Conservation (phyloP, 208 protist species). For the Trypanosomatidae sp. region DNA sequence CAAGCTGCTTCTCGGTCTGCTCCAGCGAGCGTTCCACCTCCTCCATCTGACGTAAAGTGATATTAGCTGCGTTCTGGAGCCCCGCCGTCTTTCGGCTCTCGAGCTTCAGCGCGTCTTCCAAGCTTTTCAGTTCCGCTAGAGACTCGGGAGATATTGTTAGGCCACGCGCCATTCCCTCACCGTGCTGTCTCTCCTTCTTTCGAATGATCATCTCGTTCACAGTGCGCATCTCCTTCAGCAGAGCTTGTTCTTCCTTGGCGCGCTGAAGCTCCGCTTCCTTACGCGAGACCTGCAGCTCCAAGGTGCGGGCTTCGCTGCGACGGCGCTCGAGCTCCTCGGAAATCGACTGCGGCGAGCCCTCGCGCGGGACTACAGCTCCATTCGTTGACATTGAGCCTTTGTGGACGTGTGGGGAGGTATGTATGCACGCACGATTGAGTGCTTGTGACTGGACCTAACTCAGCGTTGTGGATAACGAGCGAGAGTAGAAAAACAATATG, state of each 20-base stretch:
- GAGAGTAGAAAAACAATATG: neutral
- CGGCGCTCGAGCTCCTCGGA: conserved; percentile 51
- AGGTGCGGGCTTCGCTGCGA: conserved; percentile 47
- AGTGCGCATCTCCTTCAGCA: conserved; percentile 71
- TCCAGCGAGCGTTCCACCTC: conserved; percentile 67
- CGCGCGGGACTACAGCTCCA: conserved; percentile 45
- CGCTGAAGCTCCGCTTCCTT: conserved; percentile 80
- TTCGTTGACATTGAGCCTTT: conserved; percentile 39
- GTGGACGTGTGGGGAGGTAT: neutral
- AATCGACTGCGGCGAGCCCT: conserved; percentile 33
- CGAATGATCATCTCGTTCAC: conserved; percentile 79
- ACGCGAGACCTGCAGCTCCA: conserved; percentile 66
- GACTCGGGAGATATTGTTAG: conserved; percentile 68
- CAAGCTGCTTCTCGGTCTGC: conserved; percentile 38
- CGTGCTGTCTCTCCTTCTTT: conserved; percentile 49
- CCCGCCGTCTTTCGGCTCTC: conserved; percentile 61
- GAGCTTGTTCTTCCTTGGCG: conserved; percentile 73
- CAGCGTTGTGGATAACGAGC: neutral
- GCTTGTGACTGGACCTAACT: neutral
- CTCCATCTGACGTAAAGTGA: conserved; percentile 48
- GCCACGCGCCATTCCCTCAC: conserved; percentile 18
- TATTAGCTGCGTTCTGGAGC: conserved; percentile 49
- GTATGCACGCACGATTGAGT: neutral
- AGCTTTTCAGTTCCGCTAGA: conserved; percentile 48
- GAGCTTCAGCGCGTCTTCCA: conserved; percentile 74